These are phyloP conservation scores for Lagenaria siceraria DNA, from an alignment of 306 rosid species.

Conservation along the genomic window DNA sequence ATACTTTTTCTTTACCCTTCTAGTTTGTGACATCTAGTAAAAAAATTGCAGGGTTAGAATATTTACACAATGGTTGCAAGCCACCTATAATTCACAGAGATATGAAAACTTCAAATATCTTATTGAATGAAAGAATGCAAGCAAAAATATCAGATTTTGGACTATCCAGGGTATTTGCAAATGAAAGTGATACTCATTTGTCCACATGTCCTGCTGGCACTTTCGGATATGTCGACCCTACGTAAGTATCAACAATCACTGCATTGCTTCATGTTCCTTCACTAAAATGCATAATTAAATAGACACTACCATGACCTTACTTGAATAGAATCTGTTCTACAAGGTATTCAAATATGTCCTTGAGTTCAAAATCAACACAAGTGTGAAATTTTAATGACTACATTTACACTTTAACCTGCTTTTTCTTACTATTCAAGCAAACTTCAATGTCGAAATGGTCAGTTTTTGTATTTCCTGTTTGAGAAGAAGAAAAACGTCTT, in stretches of 20 bases:
- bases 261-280: neutral
- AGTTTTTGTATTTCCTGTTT: neutral
- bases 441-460: neutral
- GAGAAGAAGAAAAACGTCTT: neutral
- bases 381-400: neutral
- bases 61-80: constrained; percentile 15
- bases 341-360: too few relatives aligned
- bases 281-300: neutral
- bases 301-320: too few relatives aligned
- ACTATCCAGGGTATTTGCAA: constrained; percentile 9
- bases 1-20: neutral
- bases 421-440: neutral
- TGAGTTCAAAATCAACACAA: too few relatives aligned
- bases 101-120: constrained; percentile 19
- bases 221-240: constrained; percentile 20
- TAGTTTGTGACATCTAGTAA: neutral
- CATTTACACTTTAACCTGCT: neutral
- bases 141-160: constrained; percentile 24
- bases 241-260: constrained; percentile 10
- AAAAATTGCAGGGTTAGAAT: constrained; percentile 13
- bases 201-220: constrained; percentile 17
- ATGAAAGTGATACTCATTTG: constrained; percentile 13
- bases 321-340: too few relatives aligned
- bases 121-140: constrained; percentile 17
- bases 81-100: constrained; percentile 18